Evolutionary conservation across 352 stramenopile species (phyloP), one percentile per base, ranked within the genome.

Genomic region (Phytophthora melonis): DNA sequence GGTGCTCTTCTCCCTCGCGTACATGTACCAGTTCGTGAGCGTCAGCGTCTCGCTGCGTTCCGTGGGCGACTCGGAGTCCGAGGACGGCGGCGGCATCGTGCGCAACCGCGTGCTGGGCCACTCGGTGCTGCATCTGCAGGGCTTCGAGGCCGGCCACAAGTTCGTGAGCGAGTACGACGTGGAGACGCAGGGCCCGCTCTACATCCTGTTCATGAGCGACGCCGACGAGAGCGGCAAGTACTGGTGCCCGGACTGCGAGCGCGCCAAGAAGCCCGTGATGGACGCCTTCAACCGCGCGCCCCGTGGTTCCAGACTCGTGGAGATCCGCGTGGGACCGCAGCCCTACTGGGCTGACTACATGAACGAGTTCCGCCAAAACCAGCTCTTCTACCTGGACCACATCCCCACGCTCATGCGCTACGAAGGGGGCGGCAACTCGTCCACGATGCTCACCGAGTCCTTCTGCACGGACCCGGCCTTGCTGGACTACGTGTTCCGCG

Each of bases 281-380:
- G 84, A 89, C 58, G 86, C 82, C 14, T 93, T 95, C 63, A 81
- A 82, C 18, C 87, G 86, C 39, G 87, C 89, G 5, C 87, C 89
- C 6, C 61, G 78, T 21, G 84, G 85, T 60, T 91, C 87, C 1
- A 78, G 77, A 62, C 70, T 95, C 41, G 83, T 93, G 7, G 89
- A 95, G 72, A 92, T 95, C 61, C 86, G 86, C 55, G 74, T 94
- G 5, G 89, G 89, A 0, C 69, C 75, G 3, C 47, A 82, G 7
- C 55, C 68, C 13, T 85, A 94, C 41, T 95, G 89, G 89, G 78
- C 80, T 27, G 79, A 95, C 67, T 80, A 91, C 58, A 85, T 88
- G 76, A 95, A 95, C 68, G 75, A 87, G 41, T 95, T 95, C 67
- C 74, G 80, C n/a, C 87, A 93, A 71, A 93, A 93, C 63, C 79